These are phyloP conservation scores for Austroboletus niveus DNA, from an alignment of 1,284 basidiomycete genomes.

Conservation along the genomic window DNA sequence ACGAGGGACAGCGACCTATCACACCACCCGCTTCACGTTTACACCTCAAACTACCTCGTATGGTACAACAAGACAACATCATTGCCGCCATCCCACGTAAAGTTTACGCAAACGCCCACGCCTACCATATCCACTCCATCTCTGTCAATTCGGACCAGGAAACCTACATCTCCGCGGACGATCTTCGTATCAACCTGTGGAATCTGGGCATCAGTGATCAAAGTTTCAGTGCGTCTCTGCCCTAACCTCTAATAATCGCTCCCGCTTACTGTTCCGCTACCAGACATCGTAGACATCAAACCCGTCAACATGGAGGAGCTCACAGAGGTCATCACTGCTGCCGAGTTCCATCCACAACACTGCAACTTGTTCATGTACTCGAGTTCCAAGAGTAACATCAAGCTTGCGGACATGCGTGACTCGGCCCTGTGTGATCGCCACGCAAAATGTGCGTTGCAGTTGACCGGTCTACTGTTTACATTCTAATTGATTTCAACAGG, in stretches of 20 bases:
- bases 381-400: constrained; percentile 99
- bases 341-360: constrained; percentile 96
- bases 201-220: constrained; percentile 98
- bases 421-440: constrained; percentile 96
- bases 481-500: constrained; percentile 48
- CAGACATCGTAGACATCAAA: constrained; percentile 99
- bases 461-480: constrained; percentile 5
- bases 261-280: constrained; percentile 13
- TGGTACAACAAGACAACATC: constrained; percentile 95
- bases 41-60: constrained; percentile 81
- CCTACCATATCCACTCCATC: constrained; percentile 99
- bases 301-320: constrained; percentile 99
- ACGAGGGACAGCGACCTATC: constrained; percentile 70
- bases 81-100: constrained; percentile 98
- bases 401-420: constrained; percentile 99
- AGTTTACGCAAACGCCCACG: constrained; percentile 98
- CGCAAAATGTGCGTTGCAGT: constrained; percentile 79
- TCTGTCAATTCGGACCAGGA: constrained; percentile 99
- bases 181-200: constrained; percentile 97
- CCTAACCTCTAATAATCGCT: neutral
- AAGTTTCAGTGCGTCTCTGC: constrained; percentile 85
- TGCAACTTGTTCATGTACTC: constrained; percentile 99
- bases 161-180: constrained; percentile 98
- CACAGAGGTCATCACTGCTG: constrained; percentile 98
- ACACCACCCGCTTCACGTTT: constrained; percentile 55